Evolutionary conservation across 2,329 filamentous ascomycete species (phyloP), one percentile per base, ranked within the genome.

Genomic region (Pestalotiopsis sp.): DNA sequence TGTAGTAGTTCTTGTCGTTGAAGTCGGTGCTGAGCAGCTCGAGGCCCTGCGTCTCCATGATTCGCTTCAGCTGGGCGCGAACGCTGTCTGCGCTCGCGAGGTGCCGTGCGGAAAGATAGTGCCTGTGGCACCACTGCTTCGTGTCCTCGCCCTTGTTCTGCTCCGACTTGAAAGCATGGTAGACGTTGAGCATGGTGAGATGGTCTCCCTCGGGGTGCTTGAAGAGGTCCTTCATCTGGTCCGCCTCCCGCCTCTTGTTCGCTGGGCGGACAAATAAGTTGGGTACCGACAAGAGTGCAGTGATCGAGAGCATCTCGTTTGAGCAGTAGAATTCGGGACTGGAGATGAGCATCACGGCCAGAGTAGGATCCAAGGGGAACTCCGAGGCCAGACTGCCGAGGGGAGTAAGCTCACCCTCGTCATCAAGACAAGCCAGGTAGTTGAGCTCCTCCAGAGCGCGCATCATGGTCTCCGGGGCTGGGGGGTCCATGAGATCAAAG

Each of bases 241-340:
- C 96, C 61, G 96, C 96, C 60, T 93, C 92, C 83, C 97, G 97
- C 70, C 95, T 91, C 74, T 93, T 91, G 76, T 89, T 90, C 63
- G 93, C 92, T 1, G 96, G 96, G 9, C 96, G 93, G 38, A 97
- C 89, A 78, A 97, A 99, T 70, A 98, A 90, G 79, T 98, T 93
- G 0, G 96, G 96, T 12, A 98, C 96, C 0, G 95, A 98, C 23
- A 99, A 89, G 12, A 99, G 89, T 1, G 96, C 92, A 1, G 95
- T 97, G 75, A 99, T 92, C 57, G 96, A 98, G 14, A 99, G 87
- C 56, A 99, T 96, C 84, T 99, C 96, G 81, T 98, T 98, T 60
- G 95, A 97, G 86, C 96, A 99, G 84, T 96, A 97, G 82, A 99
- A 99, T 78, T 99, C 96, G 12, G 96, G 95, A 7, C 95, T 97